Evolutionary conservation across 164 flowering plant genomes (phyloP), one percentile per base, ranked within the genome.

Genomic region (Berberis thunbergii): DNA sequence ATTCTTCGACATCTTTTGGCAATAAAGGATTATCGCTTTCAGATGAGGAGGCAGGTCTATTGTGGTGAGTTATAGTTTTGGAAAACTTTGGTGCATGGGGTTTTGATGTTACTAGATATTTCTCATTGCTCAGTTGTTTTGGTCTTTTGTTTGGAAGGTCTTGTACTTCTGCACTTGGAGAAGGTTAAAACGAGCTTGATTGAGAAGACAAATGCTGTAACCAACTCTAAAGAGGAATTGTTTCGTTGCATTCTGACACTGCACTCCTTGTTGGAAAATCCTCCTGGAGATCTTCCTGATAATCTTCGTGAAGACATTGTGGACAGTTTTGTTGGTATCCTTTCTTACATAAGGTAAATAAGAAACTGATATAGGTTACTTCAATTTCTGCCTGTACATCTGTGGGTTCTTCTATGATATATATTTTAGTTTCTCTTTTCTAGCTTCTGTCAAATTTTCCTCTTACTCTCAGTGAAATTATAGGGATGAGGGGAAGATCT

Each of bases 201-300:
- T 45, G 79, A 60, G 58, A 72, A 77, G 69, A 71, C 43, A 53
- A 65, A 10, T 55, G 64, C 68, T 63, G 82, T 76, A 45, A 64
- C 78, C 57, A 79, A 70, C 67, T 73, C 77, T 44, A 87, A 79
- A 67, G 94, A 89, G 70, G 96, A 91, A 65, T 79, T 78, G 12
- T 87, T 88, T 69, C 91, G 89, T 7, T 77, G 69, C 72, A 77
- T 86, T 53, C 66, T 80, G 66, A 80, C 91, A 1, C 86, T 95
- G n/a, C 97, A 91, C 67, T 84, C 86, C 44, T 87, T 95, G 62
- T 78, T 95, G 66, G 94, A 89, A 76, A 83, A 86, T 70, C 94
- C 97, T 61, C 97, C 97, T 61, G 97, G 97, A 70, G 99, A 91
- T 72, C 85, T 87, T 65, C 78, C 94, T 1, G 82, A 80, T 54